Conservation (phyloP, 1,284 basidiomycete genomes). For the Moesziomyces globuligerus region DNA sequence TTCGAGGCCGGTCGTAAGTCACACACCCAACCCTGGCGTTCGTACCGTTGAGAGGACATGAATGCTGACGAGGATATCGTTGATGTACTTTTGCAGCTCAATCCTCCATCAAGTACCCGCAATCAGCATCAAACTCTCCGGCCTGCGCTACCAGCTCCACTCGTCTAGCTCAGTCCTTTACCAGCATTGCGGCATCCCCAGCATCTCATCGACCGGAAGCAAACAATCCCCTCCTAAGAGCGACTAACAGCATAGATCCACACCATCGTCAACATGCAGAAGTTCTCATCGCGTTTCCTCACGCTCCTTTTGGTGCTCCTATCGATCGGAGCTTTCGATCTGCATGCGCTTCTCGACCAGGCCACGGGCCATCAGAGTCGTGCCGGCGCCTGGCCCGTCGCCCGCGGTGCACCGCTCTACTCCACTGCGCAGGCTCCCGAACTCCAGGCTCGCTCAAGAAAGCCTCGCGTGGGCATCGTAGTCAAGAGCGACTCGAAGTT, state of each 20-base stretch:
- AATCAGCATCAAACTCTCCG: not conserved
- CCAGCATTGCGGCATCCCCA: not conserved
- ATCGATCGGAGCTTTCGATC: constrained; percentile 44
- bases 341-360: constrained; percentile 17
- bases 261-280: constrained; percentile 25
- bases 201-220: not conserved
- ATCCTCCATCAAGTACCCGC: not conserved
- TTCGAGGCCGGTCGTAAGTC: constrained; percentile 37
- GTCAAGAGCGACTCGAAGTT: constrained; percentile 14
- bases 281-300: constrained; percentile 37
- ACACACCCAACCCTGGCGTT: no score
- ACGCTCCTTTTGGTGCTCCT: constrained; percentile 52
- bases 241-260: not conserved
- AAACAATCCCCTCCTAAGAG: not conserved
- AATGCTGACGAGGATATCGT: no score
- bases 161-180: not conserved
- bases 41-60: no score
- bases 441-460: constrained; percentile 8
- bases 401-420: constrained; percentile 17
- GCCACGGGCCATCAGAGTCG: not conserved
- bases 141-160: no score
- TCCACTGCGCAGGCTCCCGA: not conserved
- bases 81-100: no score
- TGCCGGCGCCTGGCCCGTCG: constrained; percentile 14
- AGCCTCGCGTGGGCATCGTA: constrained; percentile 50